Evolutionary conservation across 2,329 filamentous ascomycete genomes (phyloP), one percentile per base, ranked within the genome.

Genomic region (Domatiomyces catenatus): DNA sequence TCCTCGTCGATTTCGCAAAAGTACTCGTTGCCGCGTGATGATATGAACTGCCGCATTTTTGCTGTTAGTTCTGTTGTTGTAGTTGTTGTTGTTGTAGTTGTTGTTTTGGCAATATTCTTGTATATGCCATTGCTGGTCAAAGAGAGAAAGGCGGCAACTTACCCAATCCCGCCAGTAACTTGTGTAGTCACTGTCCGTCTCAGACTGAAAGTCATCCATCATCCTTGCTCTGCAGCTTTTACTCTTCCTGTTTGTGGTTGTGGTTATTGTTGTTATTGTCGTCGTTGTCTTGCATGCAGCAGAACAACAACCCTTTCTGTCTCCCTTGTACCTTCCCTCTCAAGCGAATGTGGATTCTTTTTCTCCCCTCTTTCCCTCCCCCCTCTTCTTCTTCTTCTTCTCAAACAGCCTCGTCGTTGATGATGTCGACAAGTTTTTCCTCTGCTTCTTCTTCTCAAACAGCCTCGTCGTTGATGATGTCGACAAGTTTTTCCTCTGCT

Each of bases 101-200:
- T n/a, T n/a, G n/a, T n/a, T n/a, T n/a, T n/a, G n/a, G n/a, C n/a
- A n/a, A n/a, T n/a, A n/a, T n/a, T n/a, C n/a, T n/a, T n/a, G n/a
- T n/a, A n/a, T n/a, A n/a, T n/a, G n/a, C n/a, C n/a, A n/a, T n/a
- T n/a, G n/a, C n/a, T n/a, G n/a, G n/a, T n/a, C n/a, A 15, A 15
- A 39, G 10, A 39, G 8, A 15, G 32, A 39, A 44, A 20, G 18
- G 26, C n/a, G 20, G 52, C 46, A 53, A 81, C 86, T 73, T 75
- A 96, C 92, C 92, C 92, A 98, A 71, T 98, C 92, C 67, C 90
- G 77, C 92, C 92, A 98, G 69, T 96, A 98, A 70, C 88, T 96
- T 47, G 92, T 95, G 67, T 96, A 98, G 72, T 98, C 92, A 69
- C 89, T 95, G 66, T 98, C 92, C 10, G 89, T 94, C 69, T 98